Percentiles rank a stretch among this genome's conserved stretches.
Evolutionary conservation across 2,329 filamentous ascomycete species (phyloP).

Genomic region (Pseudogymnoascus sp.): DNA sequence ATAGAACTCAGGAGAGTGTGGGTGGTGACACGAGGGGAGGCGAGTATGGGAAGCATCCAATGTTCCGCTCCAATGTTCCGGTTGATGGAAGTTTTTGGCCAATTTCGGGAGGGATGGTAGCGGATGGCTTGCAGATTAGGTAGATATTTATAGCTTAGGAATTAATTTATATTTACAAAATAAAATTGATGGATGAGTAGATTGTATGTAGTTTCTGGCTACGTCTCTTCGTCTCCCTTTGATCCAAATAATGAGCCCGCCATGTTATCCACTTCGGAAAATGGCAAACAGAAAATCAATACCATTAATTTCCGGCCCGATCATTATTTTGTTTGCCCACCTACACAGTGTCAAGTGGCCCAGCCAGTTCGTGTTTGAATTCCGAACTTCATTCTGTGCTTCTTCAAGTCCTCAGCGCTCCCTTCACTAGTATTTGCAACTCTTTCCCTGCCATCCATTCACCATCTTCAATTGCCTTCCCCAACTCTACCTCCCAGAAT

Average conservation of each 20-base stretch:
- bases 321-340: background rate
- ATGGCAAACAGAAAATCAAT: background rate
- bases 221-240: background rate
- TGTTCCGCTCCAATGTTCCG: no score
- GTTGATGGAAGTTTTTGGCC: background rate
- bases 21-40: background rate
- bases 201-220: background rate
- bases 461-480: background rate
- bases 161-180: slow-evolving; percentile 3
- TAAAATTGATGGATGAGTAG: background rate
- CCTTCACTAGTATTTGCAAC: background rate
- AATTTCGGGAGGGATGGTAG: background rate
- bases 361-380: background rate
- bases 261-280: background rate
- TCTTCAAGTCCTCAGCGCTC: background rate
- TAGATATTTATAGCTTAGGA: slow-evolving; percentile 8
- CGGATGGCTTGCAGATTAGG: slow-evolving; percentile 1
- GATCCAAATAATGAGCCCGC: background rate
- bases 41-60: background rate
- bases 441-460: background rate
- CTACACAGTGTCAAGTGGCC: background rate
- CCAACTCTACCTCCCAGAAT: background rate
- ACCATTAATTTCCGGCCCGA: background rate
- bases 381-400: background rate
- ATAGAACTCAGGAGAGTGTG: background rate